Conservation (phyloP, 805 yeast genomes). For the Saccharomycopsis malanga region DNA sequence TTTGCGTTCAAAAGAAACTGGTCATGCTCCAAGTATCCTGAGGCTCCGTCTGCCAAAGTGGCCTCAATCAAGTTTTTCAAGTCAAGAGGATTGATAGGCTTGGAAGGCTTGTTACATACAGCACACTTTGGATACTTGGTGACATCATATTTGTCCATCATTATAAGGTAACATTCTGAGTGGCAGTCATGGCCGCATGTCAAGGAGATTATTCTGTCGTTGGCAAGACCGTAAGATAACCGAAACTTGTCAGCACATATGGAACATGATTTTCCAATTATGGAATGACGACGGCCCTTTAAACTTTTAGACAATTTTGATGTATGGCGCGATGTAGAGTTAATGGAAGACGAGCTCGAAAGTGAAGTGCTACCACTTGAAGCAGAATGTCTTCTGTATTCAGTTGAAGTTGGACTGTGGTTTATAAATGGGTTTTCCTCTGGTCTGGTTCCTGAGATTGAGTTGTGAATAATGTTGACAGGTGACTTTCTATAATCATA, state of each 20-base stretch:
- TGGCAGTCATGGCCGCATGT: slow-evolving; percentile 20
- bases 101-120: slow-evolving; percentile 8
- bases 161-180: slow-evolving; percentile 14
- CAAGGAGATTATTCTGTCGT: slow-evolving; percentile 11
- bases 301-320: not conserved
- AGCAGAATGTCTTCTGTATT: not conserved
- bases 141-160: slow-evolving; percentile 11
- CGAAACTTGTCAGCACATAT: slow-evolving; percentile 6
- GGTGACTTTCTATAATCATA: not conserved
- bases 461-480: not conserved
- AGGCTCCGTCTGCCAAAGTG: slow-evolving; percentile 1
- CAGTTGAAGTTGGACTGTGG: not conserved
- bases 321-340: not conserved
- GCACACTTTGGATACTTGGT: slow-evolving; percentile 13
- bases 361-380: not conserved
- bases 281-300: not conserved
- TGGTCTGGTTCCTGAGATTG: not conserved
- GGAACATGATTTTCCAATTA: slow-evolving; percentile 3
- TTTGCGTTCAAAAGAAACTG: not conserved
- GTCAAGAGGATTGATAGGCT: slow-evolving; percentile 14
- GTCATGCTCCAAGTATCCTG: not conserved
- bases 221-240: not conserved
- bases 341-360: not conserved
- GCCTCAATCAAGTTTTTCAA: slow-evolving; percentile 9
- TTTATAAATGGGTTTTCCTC: not conserved